These are phyloP conservation scores for Zea mays DNA, from an alignment of 176 grass and related monocot genomes.

Conservation along the genomic window Zm-B73-REFERENCE-NAM-5.0 NC_050101.1:152150001-152150500, in stretches of 20 bases:
- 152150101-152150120: not conserved
- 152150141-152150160: not conserved
- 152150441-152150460: constrained; percentile 20
- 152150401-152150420: constrained; percentile 99
- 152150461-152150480: constrained; percentile 7
- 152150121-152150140: not conserved
- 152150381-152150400: constrained; percentile 90
- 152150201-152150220: not conserved
- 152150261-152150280: not conserved
- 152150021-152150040: not conserved
- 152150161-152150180: not conserved
- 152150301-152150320: constrained; percentile 3
- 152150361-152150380: constrained; percentile 83
- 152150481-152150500: not conserved
- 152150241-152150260: not conserved
- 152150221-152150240: not conserved
- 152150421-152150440: constrained; percentile 38
- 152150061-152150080: constrained; percentile 3
- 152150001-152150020: not conserved
- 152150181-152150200: constrained; percentile 1
- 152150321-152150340: constrained; percentile 42
- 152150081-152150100: not conserved
- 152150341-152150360: constrained; percentile 31
- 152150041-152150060: not conserved
- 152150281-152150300: not conserved